Conservation (phyloP, 768 basidiomycete species). For the Boletus vinaceobasis region DNA sequence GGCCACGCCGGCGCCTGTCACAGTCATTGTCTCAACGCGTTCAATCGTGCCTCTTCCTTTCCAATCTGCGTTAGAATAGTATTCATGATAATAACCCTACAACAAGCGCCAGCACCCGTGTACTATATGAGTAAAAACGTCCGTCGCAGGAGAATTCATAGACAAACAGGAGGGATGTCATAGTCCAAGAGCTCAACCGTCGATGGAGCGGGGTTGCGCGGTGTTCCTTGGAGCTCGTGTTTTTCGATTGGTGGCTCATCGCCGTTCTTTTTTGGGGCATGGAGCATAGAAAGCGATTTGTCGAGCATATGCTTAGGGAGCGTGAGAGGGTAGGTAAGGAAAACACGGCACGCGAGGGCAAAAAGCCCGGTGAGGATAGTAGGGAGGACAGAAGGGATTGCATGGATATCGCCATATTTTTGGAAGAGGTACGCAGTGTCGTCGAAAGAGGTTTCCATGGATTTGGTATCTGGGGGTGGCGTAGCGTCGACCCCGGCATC, state of each 20-base stretch:
- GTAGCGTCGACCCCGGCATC: constrained; percentile 36
- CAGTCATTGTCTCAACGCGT: constrained; percentile 17
- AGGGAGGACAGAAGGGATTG: constrained; percentile 30
- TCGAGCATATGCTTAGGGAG: constrained; percentile 43
- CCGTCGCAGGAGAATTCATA: constrained; percentile 40
- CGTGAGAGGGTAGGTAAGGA: constrained; percentile 48
- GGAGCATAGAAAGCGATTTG: constrained; percentile 34
- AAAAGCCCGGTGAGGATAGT: constrained; percentile 36
- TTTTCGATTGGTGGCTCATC: constrained; percentile 29
- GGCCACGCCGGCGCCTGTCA: neutral
- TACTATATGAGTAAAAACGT: constrained; percentile 43
- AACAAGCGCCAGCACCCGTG: constrained; percentile 44
- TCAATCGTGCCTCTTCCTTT: constrained; percentile 29
- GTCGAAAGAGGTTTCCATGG: constrained; percentile 24
- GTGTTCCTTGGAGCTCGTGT: constrained; percentile 26
- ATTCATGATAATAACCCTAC: constrained; percentile 42
- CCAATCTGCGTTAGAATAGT: constrained; percentile 34
- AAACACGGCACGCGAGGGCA: constrained; percentile 45
- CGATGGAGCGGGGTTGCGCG: constrained; percentile 26
- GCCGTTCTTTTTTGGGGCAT: constrained; percentile 29
- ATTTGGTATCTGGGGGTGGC: constrained; percentile 14
- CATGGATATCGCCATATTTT: constrained; percentile 28
- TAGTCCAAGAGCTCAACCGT: constrained; percentile 27
- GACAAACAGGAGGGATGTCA: constrained; percentile 46
- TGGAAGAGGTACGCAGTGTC: constrained; percentile 19